Conservation (phyloP, 345 rosid genomes). For the Eucalyptus grandis region DNA sequence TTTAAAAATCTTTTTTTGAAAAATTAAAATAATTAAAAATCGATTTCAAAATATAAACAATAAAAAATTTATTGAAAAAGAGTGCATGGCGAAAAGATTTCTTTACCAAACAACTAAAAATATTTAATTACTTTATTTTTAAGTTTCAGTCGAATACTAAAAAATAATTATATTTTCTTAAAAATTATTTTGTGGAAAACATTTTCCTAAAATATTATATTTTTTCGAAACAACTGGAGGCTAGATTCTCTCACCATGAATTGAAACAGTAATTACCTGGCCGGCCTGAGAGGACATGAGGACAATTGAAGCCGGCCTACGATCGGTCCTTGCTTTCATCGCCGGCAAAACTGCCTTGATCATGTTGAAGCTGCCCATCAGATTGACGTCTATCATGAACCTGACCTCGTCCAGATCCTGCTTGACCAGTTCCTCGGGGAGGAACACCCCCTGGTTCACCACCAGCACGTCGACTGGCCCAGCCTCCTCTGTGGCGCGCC, state of each 20-base stretch:
- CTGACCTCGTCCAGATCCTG: conserved; percentile 58
- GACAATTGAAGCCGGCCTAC: conserved; percentile 49
- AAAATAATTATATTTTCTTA: no score
- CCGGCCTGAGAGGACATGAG: conserved; percentile 89
- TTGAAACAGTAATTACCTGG: conserved; percentile 27
- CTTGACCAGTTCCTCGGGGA: conserved; percentile 44
- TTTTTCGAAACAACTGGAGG: no score
- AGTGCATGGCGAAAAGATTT: no score
- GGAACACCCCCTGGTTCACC: conserved; percentile 74
- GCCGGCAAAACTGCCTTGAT: conserved; percentile 69
- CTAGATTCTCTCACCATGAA: background rate
- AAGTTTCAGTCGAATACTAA: no score
- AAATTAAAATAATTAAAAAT: no score
- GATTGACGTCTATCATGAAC: conserved; percentile 70
- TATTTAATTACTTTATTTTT: no score
- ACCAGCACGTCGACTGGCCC: conserved; percentile 71
- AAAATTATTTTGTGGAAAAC: no score
- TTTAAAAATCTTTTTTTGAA: no score
- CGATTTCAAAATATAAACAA: no score
- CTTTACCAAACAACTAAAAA: no score
- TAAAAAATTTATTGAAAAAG: no score
- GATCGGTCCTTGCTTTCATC: conserved; percentile 50
- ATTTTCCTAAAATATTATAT: no score
- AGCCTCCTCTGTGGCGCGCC: conserved; percentile 35
- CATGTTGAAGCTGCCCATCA: conserved; percentile 73